These are phyloP conservation scores for Pouteria glomerata DNA, from an alignment of 148 eudicot species.

Conservation along the genomic window DNA sequence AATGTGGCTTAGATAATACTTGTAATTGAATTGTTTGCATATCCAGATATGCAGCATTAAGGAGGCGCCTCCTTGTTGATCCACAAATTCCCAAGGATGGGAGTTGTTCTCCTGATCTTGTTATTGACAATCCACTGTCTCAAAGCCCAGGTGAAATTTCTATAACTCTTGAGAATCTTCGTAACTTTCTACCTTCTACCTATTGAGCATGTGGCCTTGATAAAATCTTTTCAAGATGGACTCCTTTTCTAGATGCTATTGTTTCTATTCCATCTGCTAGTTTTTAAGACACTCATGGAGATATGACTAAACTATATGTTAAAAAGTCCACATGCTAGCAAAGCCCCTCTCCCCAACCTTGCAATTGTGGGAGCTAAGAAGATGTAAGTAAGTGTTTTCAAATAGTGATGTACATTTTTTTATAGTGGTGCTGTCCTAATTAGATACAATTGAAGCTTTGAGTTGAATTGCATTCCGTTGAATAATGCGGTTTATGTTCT, in stretches of 20 bases:
- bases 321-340: not conserved
- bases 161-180: not conserved
- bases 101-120: conserved; percentile 52
- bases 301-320: not conserved
- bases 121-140: conserved; percentile 84
- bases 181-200: not conserved
- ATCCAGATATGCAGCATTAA: conserved; percentile 72
- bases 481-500: too few relatives aligned
- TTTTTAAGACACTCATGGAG: not conserved
- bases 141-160: conserved; percentile 70
- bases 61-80: conserved; percentile 75
- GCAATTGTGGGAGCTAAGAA: not conserved
- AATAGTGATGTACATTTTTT: not conserved
- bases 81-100: conserved; percentile 63
- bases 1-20: not conserved
- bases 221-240: not conserved
- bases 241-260: not conserved
- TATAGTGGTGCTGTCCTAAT: not conserved
- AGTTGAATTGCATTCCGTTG: not conserved
- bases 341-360: too few relatives aligned
- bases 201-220: not conserved
- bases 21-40: not conserved
- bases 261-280: not conserved
- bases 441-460: conserved; percentile 1
- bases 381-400: not conserved